Conservation (phyloP, 768 basidiomycete species). For the Sistotremastrum suecicum region DNA sequence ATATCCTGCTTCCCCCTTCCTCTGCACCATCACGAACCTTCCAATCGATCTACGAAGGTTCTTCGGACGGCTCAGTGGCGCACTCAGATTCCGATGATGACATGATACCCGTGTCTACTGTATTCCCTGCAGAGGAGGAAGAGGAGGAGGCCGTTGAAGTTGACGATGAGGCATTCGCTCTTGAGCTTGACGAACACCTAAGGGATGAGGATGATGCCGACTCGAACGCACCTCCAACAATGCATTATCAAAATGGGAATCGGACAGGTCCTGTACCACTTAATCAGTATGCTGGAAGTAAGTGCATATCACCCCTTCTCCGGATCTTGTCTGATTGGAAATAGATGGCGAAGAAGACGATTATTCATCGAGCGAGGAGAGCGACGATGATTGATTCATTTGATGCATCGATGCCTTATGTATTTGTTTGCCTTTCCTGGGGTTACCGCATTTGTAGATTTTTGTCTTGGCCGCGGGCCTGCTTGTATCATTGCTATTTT, state of each 20-base stretch:
- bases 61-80: conserved; percentile 18
- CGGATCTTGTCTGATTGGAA: not conserved
- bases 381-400: conserved; percentile 30
- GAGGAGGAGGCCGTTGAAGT: conserved; percentile 19
- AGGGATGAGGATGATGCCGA: conserved; percentile 15
- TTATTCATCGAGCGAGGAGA: conserved; percentile 40
- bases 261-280: conserved; percentile 30
- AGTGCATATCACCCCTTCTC: conserved; percentile 7
- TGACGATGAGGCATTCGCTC: conserved; percentile 25
- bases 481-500: too few relatives aligned
- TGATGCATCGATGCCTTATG: too few relatives aligned
- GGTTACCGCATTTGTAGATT: too few relatives aligned
- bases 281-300: conserved; percentile 31
- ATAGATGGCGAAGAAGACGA: conserved; percentile 30
- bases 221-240: too few relatives aligned
- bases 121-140: conserved; percentile 10
- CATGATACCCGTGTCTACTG: conserved; percentile 6
- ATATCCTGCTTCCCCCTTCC: conserved; percentile 26
- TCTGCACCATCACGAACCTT: conserved; percentile 14
- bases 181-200: conserved; percentile 25
- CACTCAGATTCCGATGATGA: conserved; percentile 32
- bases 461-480: too few relatives aligned
- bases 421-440: too few relatives aligned
- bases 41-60: not conserved
- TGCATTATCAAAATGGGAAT: too few relatives aligned